Base-by-base conservation (phyloP, 2,329 filamentous ascomycete genomes). In the Onygenales sp. region DNA sequence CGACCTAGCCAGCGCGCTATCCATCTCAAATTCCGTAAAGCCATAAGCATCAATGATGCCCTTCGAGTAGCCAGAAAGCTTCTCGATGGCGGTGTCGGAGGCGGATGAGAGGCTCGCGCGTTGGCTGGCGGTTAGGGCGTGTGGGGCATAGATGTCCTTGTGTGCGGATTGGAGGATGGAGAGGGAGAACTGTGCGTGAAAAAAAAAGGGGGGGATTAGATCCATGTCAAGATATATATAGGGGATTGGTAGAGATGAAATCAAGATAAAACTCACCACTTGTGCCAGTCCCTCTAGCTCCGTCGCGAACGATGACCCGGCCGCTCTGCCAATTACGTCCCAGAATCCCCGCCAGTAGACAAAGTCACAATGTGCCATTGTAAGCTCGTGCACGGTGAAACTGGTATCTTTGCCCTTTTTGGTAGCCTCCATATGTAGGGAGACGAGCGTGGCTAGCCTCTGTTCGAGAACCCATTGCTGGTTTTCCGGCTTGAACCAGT, bases 311-410 rank as follows among this genome's bases (percentile, higher is more conserved):
- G 50, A 43, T 14, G 34, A 34, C 9, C 40, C 37, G 13, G 34
- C 17, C 11, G 55, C 42, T 32, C 53, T 45, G 7, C 52, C 51
- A 39, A 61, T 47, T 6, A 58, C 56, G 4, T 58, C 52, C 58
- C 57, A 57, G 17, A 63, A 56, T 2, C 58, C 56, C 33, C 56
- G 50, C 59, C 60, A 62, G 44, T 62, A 62, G 33, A 56, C 39
- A 39, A 56, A 60, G 48, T 62, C 61, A 14, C 58, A 56, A 52
- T 62, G 61, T 9, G 61, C 61, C 61, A 63, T 63, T 17, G 61
- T 62, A 6, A 63, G 52, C n/a, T 57, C 54, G 48, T 59, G 58
- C 3, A 54, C 53, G n/a, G 56, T 54, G 44, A 61, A 63, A 46
- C 59, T 61, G 7, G 60, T 62, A 43, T 63, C 61, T 21, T 54